These are phyloP conservation scores for Gastrolobium villosum DNA, from an alignment of 306 rosid species.

Conservation along the genomic window DNA sequence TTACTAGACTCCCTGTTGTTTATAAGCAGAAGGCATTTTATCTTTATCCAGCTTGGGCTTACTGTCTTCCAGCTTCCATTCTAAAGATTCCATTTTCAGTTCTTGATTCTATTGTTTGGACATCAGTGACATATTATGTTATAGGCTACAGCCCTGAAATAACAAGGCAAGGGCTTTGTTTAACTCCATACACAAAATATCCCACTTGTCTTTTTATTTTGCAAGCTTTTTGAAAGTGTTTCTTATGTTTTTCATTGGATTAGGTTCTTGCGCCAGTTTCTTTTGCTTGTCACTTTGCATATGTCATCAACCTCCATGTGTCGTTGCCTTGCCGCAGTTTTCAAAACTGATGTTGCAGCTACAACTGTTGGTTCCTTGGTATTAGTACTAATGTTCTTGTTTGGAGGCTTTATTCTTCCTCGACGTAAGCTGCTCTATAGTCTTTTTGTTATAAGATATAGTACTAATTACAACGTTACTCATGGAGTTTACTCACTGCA, in stretches of 20 bases:
- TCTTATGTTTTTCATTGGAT: conserved; percentile 11
- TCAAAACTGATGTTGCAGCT: conserved; percentile 64
- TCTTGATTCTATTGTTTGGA: conserved; percentile 67
- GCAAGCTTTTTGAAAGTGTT: conserved; percentile 38
- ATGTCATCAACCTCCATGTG: conserved; percentile 68
- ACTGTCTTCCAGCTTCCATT: conserved; percentile 64
- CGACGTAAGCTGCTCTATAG: conserved; percentile 51
- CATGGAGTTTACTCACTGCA: conserved; percentile 52
- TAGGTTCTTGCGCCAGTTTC: conserved; percentile 65
- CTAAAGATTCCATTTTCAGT: conserved; percentile 69
- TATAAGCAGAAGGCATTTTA: conserved; percentile 68
- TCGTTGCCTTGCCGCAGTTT: conserved; percentile 64
- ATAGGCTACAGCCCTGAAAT: conserved; percentile 73
- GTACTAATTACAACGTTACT: conserved; percentile 25
- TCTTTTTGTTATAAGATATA: conserved; percentile 1
- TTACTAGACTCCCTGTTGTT: conserved; percentile 69
- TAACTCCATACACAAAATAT: conserved; percentile 11
- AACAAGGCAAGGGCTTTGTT: conserved; percentile 54
- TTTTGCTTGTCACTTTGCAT: conserved; percentile 63
- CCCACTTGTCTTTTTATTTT: conserved; percentile 4
- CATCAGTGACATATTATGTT: conserved; percentile 67
- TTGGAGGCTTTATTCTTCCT: conserved; percentile 75
- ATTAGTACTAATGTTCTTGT: conserved; percentile 60
- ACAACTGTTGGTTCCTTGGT: conserved; percentile 60
- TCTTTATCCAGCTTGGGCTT: conserved; percentile 75